Base-by-base conservation (phyloP, 805 yeast genomes). In the Metschnikowia drakensbergensis region DNA sequence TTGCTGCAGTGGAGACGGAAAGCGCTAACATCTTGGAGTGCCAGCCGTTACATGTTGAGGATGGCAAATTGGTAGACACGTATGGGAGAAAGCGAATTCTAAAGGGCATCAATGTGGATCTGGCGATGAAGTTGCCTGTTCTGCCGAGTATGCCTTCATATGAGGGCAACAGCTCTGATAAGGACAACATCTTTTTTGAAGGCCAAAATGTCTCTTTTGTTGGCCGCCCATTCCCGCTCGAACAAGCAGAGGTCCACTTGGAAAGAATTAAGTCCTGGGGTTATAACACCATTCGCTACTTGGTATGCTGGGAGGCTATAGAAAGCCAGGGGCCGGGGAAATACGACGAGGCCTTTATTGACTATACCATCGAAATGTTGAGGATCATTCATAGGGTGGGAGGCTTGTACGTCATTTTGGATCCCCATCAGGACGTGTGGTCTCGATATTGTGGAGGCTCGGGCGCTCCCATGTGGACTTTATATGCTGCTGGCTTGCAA, bases 361-460 rank as follows among this genome's bases (percentile, higher is more conserved):
- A 83, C 27, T 88, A 83, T 63, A 81, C 94, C 0, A 69, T 84
- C 37, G 70, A 82, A 47, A 68, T 89, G 4, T 65, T 91, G 46
- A 71, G 75, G 46, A 76, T 81, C 6, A 75, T 86, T 10, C 73
- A 79, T 40, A 61, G 74, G 17, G 70, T 81, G 28, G 96, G 94
- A 1, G 92, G 91, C 0, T 62, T 90, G 17, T 86, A 85, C 58
- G 88, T 89, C 5, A 82, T 86, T 55, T 62, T 91, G 54, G 97
- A 91, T 60, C 88, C 95, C 0, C 97, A 91, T 63, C 97, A 91
- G 64, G 97, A 91, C 63, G 95, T 84, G 9, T 91, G 97, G 97
- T 84, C 94, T 1, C 77, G 97, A 42, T 87, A 76, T 61, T 72
- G 82, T 8, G 97, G 97, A 4, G 97, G 97, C 2, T 82, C 88